Percentiles rank a stretch among this genome's conserved stretches.
phyloP scores from a whole-genome alignment of 2,329 filamentous ascomycete species.

The Keithomyces neogunnii region DNA sequence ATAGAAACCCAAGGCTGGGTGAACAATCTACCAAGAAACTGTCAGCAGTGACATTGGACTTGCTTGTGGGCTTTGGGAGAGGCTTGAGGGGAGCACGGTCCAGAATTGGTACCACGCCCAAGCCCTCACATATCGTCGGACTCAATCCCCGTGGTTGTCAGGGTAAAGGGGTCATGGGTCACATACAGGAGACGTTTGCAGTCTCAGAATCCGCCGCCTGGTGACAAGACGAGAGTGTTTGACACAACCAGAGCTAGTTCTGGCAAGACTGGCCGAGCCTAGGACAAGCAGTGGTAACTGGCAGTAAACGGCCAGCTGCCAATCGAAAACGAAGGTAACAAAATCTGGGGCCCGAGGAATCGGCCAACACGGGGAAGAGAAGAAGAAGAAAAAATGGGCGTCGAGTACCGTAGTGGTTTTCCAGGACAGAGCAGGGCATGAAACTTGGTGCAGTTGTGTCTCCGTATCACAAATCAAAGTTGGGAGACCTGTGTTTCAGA shows the following conservation, averaged over 20 bases:
- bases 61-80: no score
- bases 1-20: neutral
- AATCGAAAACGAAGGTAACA: neutral
- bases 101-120: no score
- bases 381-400: neutral
- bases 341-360: neutral
- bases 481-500: slow-evolving; percentile 6
- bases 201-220: slow-evolving; percentile 1
- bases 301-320: neutral
- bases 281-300: neutral
- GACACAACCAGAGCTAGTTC: neutral
- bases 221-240: neutral
- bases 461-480: slow-evolving; percentile 2
- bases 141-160: no score
- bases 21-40: neutral
- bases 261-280: slow-evolving; percentile 2
- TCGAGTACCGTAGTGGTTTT: no score
- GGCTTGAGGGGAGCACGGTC: no score
- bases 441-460: neutral
- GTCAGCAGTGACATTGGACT: neutral
- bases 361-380: neutral
- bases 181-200: slow-evolving; percentile 5
- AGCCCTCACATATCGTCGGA: no score
- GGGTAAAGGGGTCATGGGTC: neutral
- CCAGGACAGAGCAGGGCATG: no score